Conservation (phyloP, 441 rosid species). For the Erysimum cheiri region DNA sequence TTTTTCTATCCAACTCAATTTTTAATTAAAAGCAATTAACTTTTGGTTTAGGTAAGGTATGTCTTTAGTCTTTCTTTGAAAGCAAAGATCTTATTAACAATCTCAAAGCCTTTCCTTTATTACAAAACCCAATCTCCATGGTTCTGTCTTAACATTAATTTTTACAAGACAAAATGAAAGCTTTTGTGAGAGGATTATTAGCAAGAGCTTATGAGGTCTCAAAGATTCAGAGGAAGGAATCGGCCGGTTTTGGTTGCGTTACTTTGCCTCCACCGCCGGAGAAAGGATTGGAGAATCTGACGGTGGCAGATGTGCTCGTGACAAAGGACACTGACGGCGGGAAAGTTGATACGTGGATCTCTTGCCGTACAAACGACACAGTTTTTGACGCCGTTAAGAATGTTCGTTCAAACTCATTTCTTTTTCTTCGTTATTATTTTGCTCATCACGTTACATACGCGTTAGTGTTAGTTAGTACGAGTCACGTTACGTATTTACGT, state of each 20-base stretch:
- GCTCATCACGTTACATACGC: neutral
- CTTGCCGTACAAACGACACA: constrained; percentile 64
- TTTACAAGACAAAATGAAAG: constrained; percentile 26
- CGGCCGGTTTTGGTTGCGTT: constrained; percentile 35
- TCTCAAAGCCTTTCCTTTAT: neutral
- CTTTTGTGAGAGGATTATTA: constrained; percentile 41
- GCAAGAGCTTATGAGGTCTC: constrained; percentile 39
- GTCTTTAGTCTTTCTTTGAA: constrained; percentile 33
- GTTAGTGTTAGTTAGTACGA: too few relatives aligned
- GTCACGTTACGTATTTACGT: neutral
- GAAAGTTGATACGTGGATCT: constrained; percentile 60
- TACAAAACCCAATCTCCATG: constrained; percentile 14
- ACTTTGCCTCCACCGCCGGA: constrained; percentile 46
- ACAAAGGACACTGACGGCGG: constrained; percentile 49
- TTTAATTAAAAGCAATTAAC: constrained; percentile 26
- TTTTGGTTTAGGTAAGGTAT: constrained; percentile 43
- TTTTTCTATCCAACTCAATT: neutral
- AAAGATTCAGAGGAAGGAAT: constrained; percentile 29
- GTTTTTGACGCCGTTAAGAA: constrained; percentile 74
- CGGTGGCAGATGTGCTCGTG: constrained; percentile 55
- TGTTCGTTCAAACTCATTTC: constrained; percentile 48
- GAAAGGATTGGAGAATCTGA: constrained; percentile 78
- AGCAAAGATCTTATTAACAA: constrained; percentile 31
- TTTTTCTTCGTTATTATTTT: neutral
- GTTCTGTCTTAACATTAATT: constrained; percentile 14